Evolutionary conservation across 164 flowering plant genomes (phyloP), one percentile per base, ranked within the genome.

Genomic region (Vitis rupestris): DNA sequence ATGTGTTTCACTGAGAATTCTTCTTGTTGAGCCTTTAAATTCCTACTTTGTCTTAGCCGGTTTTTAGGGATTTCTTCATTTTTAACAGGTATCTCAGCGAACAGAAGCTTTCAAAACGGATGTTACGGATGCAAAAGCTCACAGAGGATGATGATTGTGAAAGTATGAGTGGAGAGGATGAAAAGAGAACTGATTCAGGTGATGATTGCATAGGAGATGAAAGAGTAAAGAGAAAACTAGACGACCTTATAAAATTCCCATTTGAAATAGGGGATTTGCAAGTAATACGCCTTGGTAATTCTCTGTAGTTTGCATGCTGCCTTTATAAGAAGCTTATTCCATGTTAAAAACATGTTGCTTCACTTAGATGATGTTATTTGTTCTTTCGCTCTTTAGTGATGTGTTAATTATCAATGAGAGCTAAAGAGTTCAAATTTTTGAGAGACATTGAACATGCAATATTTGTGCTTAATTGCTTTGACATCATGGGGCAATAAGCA

Each of bases 31-130:
- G 53, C 31, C 19, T 12, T 29, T 37, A 61, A 14, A 10, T 19
- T 49, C 23, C 17, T 64, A 31, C 13, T 50, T 3, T 64, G 53
- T 37, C 44, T 37, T 2, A 0, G 4, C 7, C 0, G 7, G 44
- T 37, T 37, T 37, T 37, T 37, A 3, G 44, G 44, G 59, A 64
- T 2, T 15, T 16, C 59, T 64, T 72, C 17, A 7, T 64, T 75
- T 66, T 71, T 51, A 52, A n/a, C 78, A 92, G 97, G 83, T 92
- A 88, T 78, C 83, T 92, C 55, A 84, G 80, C 72, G 88, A 85
- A 73, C 88, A 84, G 69, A 87, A 79, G 82, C 88, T 92, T 76
- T 93, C 97, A 56, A 67, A 71, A n/a, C 78, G 70, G 78, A 92
- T 92, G 95, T 52, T 78, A 19, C 75, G 59, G 71, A 66, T 83